Evolutionary conservation across 805 yeast species (phyloP).

Genomic region (Candida argentea): DNA sequence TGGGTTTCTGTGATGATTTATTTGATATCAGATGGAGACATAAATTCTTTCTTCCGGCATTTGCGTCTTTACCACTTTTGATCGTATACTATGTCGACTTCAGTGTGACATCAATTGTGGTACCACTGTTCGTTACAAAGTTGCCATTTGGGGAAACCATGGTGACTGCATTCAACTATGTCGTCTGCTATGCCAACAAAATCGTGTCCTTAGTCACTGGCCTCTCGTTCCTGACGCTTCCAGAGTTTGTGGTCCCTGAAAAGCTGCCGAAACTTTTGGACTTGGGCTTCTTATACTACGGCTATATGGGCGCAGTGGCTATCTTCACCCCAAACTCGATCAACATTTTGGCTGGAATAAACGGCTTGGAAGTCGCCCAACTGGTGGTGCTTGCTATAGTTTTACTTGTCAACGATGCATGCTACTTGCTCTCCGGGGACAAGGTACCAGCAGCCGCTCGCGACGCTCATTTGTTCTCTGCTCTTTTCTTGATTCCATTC

Average conservation of each 20-base stretch:
- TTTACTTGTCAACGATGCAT: conserved; percentile 64
- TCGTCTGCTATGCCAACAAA: conserved; percentile 21
- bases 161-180: conserved; percentile 11
- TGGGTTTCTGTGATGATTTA: conserved; percentile 89
- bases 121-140: conserved; percentile 58
- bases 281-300: conserved; percentile 70
- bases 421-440: conserved; percentile 43
- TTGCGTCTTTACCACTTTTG: conserved; percentile 85
- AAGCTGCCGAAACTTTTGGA: conserved; percentile 46
- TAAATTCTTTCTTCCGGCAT: conserved; percentile 89
- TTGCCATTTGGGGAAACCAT: conserved; percentile 17
- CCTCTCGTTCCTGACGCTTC: conserved; percentile 27
- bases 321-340: conserved; percentile 95
- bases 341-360: conserved; percentile 91
- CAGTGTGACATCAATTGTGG: conserved; percentile 77
- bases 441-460: conserved; percentile 41
- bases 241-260: conserved; percentile 25
- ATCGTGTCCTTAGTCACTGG: conserved; percentile 25
- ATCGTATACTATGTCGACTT: conserved; percentile 90
- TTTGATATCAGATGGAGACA: conserved; percentile 97
- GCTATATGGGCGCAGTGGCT: conserved; percentile 83
- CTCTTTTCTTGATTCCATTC: conserved; percentile 74
- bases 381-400: conserved; percentile 66
- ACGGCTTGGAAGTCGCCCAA: conserved; percentile 96
- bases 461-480: conserved; percentile 75